Percentiles rank a stretch among this genome's conserved stretches.
phyloP scores from a whole-genome alignment of 139 green algal species.

The Chlamydomonas incerta region DNA sequence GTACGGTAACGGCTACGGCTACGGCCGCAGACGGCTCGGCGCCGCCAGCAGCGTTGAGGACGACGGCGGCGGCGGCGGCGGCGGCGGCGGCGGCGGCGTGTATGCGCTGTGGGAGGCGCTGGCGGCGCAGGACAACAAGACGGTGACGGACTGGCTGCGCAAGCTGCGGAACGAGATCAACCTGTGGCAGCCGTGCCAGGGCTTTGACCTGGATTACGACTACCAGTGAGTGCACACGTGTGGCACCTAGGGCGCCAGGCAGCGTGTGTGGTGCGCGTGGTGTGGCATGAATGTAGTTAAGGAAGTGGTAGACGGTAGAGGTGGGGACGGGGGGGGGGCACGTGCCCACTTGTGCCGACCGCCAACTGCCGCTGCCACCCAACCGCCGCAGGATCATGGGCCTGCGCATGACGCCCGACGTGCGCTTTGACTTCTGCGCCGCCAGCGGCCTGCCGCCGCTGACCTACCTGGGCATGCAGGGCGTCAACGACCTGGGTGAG shows the following conservation, averaged over 20 bases:
- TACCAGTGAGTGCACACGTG: neutral
- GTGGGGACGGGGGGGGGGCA: too few relatives aligned
- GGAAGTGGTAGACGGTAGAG: too few relatives aligned
- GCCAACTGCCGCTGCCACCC: neutral
- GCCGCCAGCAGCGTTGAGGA: neutral
- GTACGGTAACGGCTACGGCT: too few relatives aligned
- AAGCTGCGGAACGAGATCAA: neutral
- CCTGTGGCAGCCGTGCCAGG: constrained; percentile 1
- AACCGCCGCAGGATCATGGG: neutral
- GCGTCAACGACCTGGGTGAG: neutral
- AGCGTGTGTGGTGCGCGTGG: too few relatives aligned
- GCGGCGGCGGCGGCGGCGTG: neutral
- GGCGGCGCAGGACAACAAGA: neutral
- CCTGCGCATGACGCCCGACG: neutral
- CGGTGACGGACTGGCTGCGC: neutral
- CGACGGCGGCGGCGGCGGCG: too few relatives aligned
- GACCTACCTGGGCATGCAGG: neutral
- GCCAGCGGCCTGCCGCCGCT: neutral
- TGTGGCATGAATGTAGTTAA: too few relatives aligned
- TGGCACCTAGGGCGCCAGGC: neutral
- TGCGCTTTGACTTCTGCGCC: neutral
- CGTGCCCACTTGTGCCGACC: too few relatives aligned
- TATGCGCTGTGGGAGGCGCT: neutral
- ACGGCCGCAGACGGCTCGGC: too few relatives aligned
- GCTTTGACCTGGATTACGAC: neutral